A percentile compares a stretch with the other conserved stretches of the same genome.
Evolutionary conservation across 2,329 filamentous ascomycete genomes (phyloP).

Genomic region (Epichloe gansuensis): DNA sequence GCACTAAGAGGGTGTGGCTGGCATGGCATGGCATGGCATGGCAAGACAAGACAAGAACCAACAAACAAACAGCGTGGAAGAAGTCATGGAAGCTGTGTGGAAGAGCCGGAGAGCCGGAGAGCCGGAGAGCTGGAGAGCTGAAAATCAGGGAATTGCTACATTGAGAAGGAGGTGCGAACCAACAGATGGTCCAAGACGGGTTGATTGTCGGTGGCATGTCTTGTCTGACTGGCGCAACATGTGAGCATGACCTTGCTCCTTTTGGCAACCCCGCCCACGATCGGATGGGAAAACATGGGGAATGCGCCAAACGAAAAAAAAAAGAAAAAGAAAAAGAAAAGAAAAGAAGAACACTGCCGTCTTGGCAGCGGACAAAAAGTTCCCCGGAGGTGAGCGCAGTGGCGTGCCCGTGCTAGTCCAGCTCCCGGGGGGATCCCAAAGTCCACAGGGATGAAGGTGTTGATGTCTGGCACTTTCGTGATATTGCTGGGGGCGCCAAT

Average conservation of each 20-base stretch:
- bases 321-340: background rate
- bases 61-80: background rate
- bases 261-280: background rate
- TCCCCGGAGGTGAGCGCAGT: background rate
- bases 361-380: slow-evolving; percentile 7
- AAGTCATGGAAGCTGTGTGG: background rate
- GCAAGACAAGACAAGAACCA: background rate
- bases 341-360: background rate
- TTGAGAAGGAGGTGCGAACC: background rate
- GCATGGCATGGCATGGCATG: background rate
- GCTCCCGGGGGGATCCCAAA: too few relatives aligned
- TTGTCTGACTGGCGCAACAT: background rate
- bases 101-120: too few relatives aligned
- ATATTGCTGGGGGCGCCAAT: too few relatives aligned
- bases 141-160: background rate
- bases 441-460: too few relatives aligned
- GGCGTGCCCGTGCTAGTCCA: too few relatives aligned
- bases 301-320: background rate
- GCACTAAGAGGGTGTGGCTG: background rate
- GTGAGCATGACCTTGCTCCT: background rate
- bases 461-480: too few relatives aligned
- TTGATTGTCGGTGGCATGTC: background rate
- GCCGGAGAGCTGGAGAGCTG: too few relatives aligned
- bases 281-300: background rate
- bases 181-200: background rate